Evolutionary conservation across 768 basidiomycete genomes (phyloP), one percentile per base, ranked within the genome.

Genomic region (Clavaria fumosa): DNA sequence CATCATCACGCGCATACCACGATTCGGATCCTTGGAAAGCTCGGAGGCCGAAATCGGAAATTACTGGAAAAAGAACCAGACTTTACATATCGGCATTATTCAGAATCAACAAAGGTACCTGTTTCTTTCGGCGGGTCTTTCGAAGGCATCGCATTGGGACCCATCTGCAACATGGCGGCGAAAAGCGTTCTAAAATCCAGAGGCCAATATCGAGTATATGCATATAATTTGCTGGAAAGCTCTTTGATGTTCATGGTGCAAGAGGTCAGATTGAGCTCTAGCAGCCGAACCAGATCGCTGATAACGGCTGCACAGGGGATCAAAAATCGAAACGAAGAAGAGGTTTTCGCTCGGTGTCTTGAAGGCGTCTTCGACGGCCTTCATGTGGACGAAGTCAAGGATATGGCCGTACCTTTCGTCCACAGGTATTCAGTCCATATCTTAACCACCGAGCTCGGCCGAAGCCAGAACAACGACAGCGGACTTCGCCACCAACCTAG

Each of bases 1-100:
- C 88, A 93, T 51, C 75, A 78, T 42, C 85, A 89, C 38, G 78
- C 95, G 0, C 88, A 96, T 54, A 88, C 85, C 10, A 91, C 93
- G 1, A 84, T 95, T 48, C 80, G 95, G 18, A 96, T 99, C 40
- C 63, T 99, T 3, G 95, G 95, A 30, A 99, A 97, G 58, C 62
- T 99, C 3, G 95, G 95, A 5, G 95, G 95, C 1, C 64, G 95
- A 34, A 99, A 97, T 55, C 69, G 95, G 19, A 73, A 83, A 27
- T 65, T 96, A 42, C 62, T 95, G 41, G 73, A 78, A 41, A 79
- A 81, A 44, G 82, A 90, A 34, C 81, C 85, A 1, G 55, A 70
- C 15, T 59, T 99, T 36, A 67, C 70, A 24, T 93, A 78, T 54
- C 69, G 68, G 7, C 63, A 77, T 34, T 69, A 75, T 44, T 75